These are phyloP conservation scores for Raphanus sativus DNA, from an alignment of 345 rosid species.

Conservation along the genomic window DNA sequence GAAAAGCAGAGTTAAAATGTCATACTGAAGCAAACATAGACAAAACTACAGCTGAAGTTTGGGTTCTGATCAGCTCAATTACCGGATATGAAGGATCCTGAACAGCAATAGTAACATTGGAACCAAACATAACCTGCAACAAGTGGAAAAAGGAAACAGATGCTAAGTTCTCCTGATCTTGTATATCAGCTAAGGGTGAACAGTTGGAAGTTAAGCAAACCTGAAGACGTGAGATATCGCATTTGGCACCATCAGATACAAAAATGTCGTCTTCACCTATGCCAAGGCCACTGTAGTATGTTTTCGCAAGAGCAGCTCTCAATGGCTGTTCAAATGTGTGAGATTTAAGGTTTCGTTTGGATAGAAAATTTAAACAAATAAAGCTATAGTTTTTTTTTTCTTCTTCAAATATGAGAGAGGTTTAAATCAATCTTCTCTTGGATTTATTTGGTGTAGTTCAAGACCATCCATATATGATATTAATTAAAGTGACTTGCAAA, in stretches of 20 bases:
- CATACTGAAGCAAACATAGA: background rate
- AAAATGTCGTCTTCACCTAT: conserved; percentile 81
- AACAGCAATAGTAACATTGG: conserved; percentile 77
- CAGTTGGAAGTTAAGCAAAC: conserved; percentile 34
- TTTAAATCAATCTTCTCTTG: background rate
- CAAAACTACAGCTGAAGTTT: background rate
- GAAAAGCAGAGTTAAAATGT: background rate
- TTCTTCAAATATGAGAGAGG: no score
- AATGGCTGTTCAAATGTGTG: conserved; percentile 55
- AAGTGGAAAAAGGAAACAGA: conserved; percentile 19
- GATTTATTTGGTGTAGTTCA: no score
- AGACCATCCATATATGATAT: no score
- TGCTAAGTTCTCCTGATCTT: background rate
- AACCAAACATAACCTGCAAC: conserved; percentile 79
- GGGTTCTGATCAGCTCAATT: background rate
- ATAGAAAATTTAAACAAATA: background rate
- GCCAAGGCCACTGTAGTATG: conserved; percentile 74
- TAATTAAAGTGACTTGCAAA: no score
- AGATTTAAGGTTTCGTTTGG: conserved; percentile 9
- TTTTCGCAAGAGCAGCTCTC: conserved; percentile 75
- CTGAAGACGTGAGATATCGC: conserved; percentile 98
- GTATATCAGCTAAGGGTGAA: background rate
- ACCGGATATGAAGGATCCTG: conserved; percentile 85
- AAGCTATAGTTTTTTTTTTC: no score
- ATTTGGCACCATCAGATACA: conserved; percentile 99